A percentile compares a stretch with the other conserved stretches of the same genome.
Evolutionary conservation across 768 basidiomycete genomes (phyloP).

Genomic region (Termitomyces sp.): DNA sequence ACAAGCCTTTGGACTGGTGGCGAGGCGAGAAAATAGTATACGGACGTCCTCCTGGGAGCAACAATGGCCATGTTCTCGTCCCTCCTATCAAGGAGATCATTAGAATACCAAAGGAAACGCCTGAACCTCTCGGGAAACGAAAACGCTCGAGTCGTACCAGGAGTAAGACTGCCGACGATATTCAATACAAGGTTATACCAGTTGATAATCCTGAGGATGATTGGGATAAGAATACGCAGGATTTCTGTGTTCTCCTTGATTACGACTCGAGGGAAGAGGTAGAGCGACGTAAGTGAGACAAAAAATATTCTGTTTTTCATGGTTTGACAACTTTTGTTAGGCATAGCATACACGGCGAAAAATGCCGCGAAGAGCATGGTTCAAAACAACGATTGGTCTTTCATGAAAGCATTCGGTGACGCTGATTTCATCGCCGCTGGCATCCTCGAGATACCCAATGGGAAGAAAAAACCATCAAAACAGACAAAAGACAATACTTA

Average conservation of each 20-base stretch:
- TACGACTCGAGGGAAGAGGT: constrained; percentile 58
- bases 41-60: constrained; percentile 40
- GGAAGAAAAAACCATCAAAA: constrained; percentile 78
- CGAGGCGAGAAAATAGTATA: constrained; percentile 88
- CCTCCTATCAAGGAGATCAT: constrained; percentile 57
- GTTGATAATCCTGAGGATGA: constrained; percentile 59
- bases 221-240: constrained; percentile 78
- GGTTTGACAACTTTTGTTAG: neutral
- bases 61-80: constrained; percentile 40
- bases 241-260: constrained; percentile 62
- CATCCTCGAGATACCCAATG: constrained; percentile 75
- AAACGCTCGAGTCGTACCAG: constrained; percentile 38
- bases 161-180: constrained; percentile 45
- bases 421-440: constrained; percentile 91
- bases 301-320: neutral
- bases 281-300: constrained; percentile 55
- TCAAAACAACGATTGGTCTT: constrained; percentile 47
- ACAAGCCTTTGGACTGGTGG: constrained; percentile 85
- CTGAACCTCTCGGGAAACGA: constrained; percentile 28
- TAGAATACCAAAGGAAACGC: constrained; percentile 37
- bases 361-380: constrained; percentile 1
- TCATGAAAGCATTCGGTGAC: constrained; percentile 91
- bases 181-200: constrained; percentile 16
- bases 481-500: constrained; percentile 89
- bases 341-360: constrained; percentile 18